Conservation (phyloP, 106 monocot species). For the Gastrodia elata region DNA sequence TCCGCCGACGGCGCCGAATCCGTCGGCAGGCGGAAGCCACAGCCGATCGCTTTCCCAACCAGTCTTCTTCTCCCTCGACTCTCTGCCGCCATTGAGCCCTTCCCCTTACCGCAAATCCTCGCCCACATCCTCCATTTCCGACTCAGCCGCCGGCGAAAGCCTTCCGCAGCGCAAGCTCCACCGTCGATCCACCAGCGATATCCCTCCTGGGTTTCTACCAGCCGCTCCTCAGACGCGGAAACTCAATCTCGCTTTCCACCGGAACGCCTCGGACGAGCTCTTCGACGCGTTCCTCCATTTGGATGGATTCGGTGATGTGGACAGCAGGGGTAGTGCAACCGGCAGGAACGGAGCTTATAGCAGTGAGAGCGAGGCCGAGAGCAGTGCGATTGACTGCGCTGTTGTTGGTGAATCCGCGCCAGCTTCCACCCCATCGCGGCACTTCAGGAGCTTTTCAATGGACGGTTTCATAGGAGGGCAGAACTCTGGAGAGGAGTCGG, state of each 20-base stretch:
- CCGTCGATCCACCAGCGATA: slow-evolving; percentile 17
- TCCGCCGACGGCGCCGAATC: not conserved
- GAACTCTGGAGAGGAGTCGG: not conserved
- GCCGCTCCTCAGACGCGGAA: not conserved
- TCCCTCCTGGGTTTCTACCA: not conserved
- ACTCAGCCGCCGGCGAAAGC: slow-evolving; percentile 3
- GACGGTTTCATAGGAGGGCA: slow-evolving; percentile 45
- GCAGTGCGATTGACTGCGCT: slow-evolving; percentile 6
- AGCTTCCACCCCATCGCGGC: slow-evolving; percentile 11
- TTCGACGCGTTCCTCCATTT: not conserved
- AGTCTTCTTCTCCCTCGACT: slow-evolving; percentile 12
- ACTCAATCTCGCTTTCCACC: not conserved
- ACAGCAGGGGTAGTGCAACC: not conserved
- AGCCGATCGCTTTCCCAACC: not conserved
- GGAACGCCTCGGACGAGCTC: not conserved
- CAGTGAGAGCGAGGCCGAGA: slow-evolving; percentile 17
- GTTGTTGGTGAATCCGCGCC: not conserved
- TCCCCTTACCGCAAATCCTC: slow-evolving; percentile 2
- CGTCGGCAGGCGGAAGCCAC: not conserved
- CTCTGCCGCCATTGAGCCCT: not conserved
- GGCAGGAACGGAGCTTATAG: slow-evolving; percentile 2
- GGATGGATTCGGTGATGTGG: not conserved
- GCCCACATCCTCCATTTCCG: slow-evolving; percentile 9
- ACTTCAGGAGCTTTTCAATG: slow-evolving; percentile 41
- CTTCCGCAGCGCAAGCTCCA: slow-evolving; percentile 9